Evolutionary conservation across 2,329 filamentous ascomycete species (phyloP).

Genomic region (Chaetomiaceae sp.): DNA sequence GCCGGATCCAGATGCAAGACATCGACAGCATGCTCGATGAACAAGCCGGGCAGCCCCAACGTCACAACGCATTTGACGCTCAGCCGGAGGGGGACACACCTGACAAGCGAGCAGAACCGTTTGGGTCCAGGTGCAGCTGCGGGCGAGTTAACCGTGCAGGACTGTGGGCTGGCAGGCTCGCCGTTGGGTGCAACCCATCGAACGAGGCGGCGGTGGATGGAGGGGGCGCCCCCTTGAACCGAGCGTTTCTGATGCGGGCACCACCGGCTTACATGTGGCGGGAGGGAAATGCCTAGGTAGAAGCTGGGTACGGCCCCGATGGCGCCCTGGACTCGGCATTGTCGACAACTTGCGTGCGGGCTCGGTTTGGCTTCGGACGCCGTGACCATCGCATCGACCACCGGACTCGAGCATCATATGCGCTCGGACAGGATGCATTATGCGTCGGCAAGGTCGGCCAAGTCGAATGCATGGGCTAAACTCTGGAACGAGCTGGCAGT

Average conservation of each 20-base stretch:
- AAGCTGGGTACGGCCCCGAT: too few species aligned
- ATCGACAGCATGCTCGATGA: conserved; percentile 6
- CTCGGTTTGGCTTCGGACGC: not conserved
- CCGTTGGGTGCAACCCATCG: conserved; percentile 14
- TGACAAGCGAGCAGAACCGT: conserved; percentile 23
- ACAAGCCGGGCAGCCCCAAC: conserved; percentile 10
- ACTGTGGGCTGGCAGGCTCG: conserved; percentile 18
- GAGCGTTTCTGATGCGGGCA: not conserved
- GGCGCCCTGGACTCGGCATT: too few species aligned
- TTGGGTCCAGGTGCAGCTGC: conserved; percentile 23
- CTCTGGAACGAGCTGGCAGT: too few species aligned
- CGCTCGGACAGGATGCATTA: conserved; percentile 22
- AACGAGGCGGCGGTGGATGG: conserved; percentile 18
- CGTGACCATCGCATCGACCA: not conserved
- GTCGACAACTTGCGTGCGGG: not conserved
- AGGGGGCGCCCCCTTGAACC: conserved; percentile 5
- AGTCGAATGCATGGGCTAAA: not conserved
- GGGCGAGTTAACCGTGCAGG: conserved; percentile 25
- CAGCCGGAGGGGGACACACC: conserved; percentile 8
- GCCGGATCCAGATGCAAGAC: conserved; percentile 4
- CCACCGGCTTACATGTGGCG: not conserved
- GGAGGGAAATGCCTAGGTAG: not conserved
- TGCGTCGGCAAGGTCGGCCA: conserved; percentile 5
- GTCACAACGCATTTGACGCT: conserved; percentile 1
- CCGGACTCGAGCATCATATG: conserved; percentile 8